Percentiles rank a stretch among this genome's conserved stretches.
These are phyloP conservation scores for Mycena galericulata DNA, from an alignment of 768 basidiomycete species.

Conservation along the genomic window DNA sequence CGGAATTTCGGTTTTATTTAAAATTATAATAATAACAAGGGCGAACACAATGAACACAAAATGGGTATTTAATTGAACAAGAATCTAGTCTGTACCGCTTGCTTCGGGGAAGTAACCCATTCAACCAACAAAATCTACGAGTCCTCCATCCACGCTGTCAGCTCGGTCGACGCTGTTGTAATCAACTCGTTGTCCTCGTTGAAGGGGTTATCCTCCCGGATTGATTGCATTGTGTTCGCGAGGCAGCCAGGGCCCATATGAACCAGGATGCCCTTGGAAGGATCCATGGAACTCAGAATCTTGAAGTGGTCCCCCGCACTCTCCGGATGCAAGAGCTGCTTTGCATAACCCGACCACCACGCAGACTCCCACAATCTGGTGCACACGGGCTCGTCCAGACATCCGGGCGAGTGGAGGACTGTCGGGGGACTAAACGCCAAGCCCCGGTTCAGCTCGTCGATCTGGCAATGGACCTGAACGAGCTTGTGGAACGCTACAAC, in stretches of 20 bases:
- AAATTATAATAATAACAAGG: too few relatives aligned
- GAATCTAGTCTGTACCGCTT: too few relatives aligned
- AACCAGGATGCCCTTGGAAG: not conserved
- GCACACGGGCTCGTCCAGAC: not conserved
- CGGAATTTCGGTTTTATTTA: too few relatives aligned
- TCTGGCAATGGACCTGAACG: not conserved
- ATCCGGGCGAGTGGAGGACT: conserved; percentile 1
- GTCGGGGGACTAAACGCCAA: conserved; percentile 1
- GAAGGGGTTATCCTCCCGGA: not conserved
- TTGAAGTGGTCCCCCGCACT: not conserved
- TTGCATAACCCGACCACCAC: conserved; percentile 21
- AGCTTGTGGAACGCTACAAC: conserved; percentile 1
- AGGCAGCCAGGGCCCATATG: not conserved
- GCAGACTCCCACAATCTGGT: conserved; percentile 4
- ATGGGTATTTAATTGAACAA: too few relatives aligned
- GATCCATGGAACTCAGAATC: not conserved
- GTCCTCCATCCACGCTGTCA: not conserved
- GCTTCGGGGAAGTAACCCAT: too few relatives aligned
- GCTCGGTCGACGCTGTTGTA: not conserved
- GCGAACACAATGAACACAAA: too few relatives aligned
- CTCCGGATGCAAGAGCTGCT: conserved; percentile 17
- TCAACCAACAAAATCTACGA: too few relatives aligned
- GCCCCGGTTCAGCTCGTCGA: not conserved
- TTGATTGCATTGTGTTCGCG: not conserved
- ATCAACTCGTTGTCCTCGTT: not conserved